Percentiles rank a stretch among this genome's conserved stretches.
These are phyloP conservation scores for Claviceps africana DNA, from an alignment of 2,329 filamentous ascomycete species.

Conservation along the genomic window DNA sequence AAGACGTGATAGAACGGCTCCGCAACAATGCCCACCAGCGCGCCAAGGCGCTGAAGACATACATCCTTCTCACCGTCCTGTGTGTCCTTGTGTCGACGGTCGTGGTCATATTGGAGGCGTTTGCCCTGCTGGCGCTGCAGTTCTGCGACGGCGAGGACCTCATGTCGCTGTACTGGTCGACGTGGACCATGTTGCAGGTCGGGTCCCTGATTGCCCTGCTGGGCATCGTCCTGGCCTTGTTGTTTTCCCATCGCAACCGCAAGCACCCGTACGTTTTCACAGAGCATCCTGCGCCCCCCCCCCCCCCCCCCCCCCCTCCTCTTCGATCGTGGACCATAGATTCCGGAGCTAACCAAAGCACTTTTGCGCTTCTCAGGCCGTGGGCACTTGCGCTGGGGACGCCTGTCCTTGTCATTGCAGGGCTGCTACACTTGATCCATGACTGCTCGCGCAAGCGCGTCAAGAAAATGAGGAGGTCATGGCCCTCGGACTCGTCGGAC, in stretches of 20 bases:
- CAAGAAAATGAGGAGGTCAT: constrained; percentile 16
- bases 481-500: constrained; percentile 11
- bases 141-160: constrained; percentile 48
- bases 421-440: constrained; percentile 35
- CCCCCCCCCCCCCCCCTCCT: too few species aligned
- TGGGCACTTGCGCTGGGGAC: constrained; percentile 48
- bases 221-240: constrained; percentile 40
- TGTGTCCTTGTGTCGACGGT: constrained; percentile 31
- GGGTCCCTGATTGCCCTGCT: constrained; percentile 44
- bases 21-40: constrained; percentile 18
- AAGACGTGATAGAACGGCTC: constrained; percentile 23
- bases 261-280: constrained; percentile 35
- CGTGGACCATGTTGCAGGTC: constrained; percentile 46
- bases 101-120: constrained; percentile 40
- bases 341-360: too few species aligned
- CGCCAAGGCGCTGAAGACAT: constrained; percentile 23
- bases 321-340: not conserved
- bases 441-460: constrained; percentile 23
- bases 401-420: constrained; percentile 44
- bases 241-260: constrained; percentile 33
- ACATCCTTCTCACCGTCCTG: constrained; percentile 28
- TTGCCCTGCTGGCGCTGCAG: constrained; percentile 36
- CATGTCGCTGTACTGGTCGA: constrained; percentile 46
- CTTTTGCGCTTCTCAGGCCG: constrained; percentile 25
- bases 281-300: too few species aligned